These are phyloP conservation scores for Monascus ruber DNA, from an alignment of 2,329 filamentous ascomycete species.

Conservation along the genomic window DNA sequence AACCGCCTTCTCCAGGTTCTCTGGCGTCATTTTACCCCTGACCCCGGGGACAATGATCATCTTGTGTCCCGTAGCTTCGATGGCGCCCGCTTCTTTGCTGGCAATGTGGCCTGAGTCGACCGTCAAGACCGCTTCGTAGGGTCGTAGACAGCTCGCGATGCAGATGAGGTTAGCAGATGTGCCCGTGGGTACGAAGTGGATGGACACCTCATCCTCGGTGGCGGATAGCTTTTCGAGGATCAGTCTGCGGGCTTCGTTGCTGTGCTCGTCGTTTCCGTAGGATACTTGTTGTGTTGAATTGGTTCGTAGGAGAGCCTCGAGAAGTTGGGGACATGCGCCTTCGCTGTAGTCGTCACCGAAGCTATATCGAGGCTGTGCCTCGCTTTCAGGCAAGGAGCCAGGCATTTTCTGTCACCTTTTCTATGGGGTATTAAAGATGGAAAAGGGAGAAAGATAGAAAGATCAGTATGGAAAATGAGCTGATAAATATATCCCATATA, in stretches of 20 bases:
- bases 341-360: constrained; percentile 44
- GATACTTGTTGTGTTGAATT: constrained; percentile 37
- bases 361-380: constrained; percentile 12
- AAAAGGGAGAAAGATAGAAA: too few relatives aligned
- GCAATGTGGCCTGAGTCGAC: constrained; percentile 41
- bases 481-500: too few relatives aligned
- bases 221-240: constrained; percentile 26
- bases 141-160: constrained; percentile 40
- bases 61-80: constrained; percentile 42
- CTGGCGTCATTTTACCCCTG: constrained; percentile 39
- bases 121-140: constrained; percentile 42
- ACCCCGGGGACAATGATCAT: constrained; percentile 38
- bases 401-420: too few relatives aligned
- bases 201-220: constrained; percentile 30
- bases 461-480: too few relatives aligned
- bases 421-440: too few relatives aligned
- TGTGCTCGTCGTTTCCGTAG: constrained; percentile 39
- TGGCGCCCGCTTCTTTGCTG: constrained; percentile 39
- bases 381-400: too few relatives aligned
- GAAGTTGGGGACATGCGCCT: constrained; percentile 40
- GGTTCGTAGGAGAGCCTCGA: constrained; percentile 35
- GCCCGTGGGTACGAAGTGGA: constrained; percentile 43
- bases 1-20: constrained; percentile 31
- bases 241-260: constrained; percentile 29
- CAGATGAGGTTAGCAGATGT: constrained; percentile 43